These are phyloP conservation scores for Penicillium sp. DNA, from an alignment of 2,329 filamentous ascomycete genomes.

Conservation along the genomic window DNA sequence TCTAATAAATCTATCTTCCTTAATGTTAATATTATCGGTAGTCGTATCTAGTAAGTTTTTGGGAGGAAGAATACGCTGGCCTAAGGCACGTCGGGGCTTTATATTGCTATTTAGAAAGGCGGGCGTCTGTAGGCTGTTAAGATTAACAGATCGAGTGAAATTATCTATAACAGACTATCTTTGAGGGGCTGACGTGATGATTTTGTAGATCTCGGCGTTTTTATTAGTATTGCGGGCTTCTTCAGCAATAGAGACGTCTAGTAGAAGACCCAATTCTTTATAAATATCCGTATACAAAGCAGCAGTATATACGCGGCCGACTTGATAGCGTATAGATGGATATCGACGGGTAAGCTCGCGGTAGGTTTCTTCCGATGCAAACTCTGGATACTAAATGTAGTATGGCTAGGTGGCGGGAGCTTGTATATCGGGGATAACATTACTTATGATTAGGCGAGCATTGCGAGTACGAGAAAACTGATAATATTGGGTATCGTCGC, in stretches of 20 bases:
- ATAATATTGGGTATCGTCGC: conserved; percentile 7
- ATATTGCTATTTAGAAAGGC: background rate
- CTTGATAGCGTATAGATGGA: conserved; percentile 24
- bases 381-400: conserved; percentile 45
- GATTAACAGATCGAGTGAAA: background rate
- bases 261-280: conserved; percentile 1
- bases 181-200: background rate
- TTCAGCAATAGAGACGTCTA: background rate
- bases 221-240: background rate
- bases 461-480: conserved; percentile 13
- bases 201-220: background rate
- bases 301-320: conserved; percentile 20
- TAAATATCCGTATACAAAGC: conserved; percentile 20
- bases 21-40: conserved; percentile 14
- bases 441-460: conserved; percentile 20
- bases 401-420: conserved; percentile 33
- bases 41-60: conserved; percentile 8
- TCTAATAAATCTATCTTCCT: conserved; percentile 17
- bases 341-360: conserved; percentile 32
- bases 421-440: conserved; percentile 28
- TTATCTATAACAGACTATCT: background rate
- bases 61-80: background rate
- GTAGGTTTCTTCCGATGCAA: conserved; percentile 39
- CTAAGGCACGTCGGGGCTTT: conserved; percentile 13
- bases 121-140: background rate